A percentile compares a stretch with the other conserved stretches of the same genome.
phyloP scores from a whole-genome alignment of 768 basidiomycete genomes.

The Mycena belliarum region DNA sequence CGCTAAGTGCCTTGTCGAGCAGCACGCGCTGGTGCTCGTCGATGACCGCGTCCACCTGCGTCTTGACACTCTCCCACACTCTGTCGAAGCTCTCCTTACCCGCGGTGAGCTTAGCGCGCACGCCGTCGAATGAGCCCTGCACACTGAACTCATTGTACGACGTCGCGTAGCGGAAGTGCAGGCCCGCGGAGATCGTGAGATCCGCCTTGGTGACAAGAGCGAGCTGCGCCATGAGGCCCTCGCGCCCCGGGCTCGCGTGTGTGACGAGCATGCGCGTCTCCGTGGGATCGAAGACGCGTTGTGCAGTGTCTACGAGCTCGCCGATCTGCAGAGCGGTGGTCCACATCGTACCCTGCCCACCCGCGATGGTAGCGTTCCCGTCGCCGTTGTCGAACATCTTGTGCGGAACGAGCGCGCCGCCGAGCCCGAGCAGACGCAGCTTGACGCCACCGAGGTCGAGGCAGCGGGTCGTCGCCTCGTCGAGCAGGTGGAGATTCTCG shows the following conservation, averaged over 20 bases:
- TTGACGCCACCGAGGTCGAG: constrained; percentile 93
- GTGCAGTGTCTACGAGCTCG: constrained; percentile 96
- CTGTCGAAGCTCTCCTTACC: constrained; percentile 85
- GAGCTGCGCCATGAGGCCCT: constrained; percentile 90
- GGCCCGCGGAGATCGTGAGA: constrained; percentile 88
- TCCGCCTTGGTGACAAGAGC: constrained; percentile 91
- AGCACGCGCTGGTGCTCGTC: constrained; percentile 88
- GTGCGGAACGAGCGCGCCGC: constrained; percentile 92
- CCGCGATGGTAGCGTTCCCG: constrained; percentile 94
- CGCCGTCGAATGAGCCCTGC: constrained; percentile 85
- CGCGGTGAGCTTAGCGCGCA: constrained; percentile 73
- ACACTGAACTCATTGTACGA: constrained; percentile 98
- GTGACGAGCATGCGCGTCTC: constrained; percentile 94
- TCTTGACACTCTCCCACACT: constrained; percentile 94
- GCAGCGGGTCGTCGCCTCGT: constrained; percentile 93
- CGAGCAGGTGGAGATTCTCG: constrained; percentile 88
- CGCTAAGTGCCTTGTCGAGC: constrained; percentile 85
- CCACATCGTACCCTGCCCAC: constrained; percentile 99
- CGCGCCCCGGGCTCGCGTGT: constrained; percentile 89
- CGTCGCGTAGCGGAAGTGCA: constrained; percentile 96
- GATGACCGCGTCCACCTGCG: constrained; percentile 87
- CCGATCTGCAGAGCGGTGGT: constrained; percentile 96
- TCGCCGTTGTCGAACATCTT: constrained; percentile 96
- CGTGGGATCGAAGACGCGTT: constrained; percentile 86
- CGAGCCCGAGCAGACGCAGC: constrained; percentile 91